Base-by-base conservation (phyloP, 345 rosid species). In the Eucalyptus rudis region DNA sequence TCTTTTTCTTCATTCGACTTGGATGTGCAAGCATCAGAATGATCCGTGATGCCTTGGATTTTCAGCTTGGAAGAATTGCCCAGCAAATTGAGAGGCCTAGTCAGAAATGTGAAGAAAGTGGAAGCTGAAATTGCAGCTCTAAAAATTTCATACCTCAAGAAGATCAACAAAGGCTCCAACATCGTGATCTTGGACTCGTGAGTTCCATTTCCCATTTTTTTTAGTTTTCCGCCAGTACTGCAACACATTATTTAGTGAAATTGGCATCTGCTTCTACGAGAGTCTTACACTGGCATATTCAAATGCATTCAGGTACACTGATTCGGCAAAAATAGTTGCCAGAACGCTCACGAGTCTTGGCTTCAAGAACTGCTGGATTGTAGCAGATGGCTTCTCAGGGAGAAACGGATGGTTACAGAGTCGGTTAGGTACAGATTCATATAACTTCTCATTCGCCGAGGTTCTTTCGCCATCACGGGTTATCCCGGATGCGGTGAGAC, bases 101-200 rank as follows among this genome's bases (percentile, higher is more conserved):
- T 97, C 80, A 93, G 96, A 91, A 95, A 89, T 87, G 90, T 92
- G 20, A 97, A 95, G 95, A 91, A 93, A 71, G 95, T 96, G 88
- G 99, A 97, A 94, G 98, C 98, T 80, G 99, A 97, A 87, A 93
- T 97, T 59, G 96, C 96, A 68, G 99, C 99, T 50, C 45, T 96
- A 86, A 97, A 97, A 95, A 95, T 97, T 88, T 95, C 99, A 10
- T 95, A 93, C 93, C 99, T 96, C 90, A 97, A 96, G 94, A 96
- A 88, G 92, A 86, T 97, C 87, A 96, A 93, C 94, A 97, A 95
- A 91, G 97, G 99, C 90, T 93, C 99, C 89, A 96, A 92, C 92
- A 91, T 97, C 64, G 93, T 96, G 49, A 95, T 97, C 91, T 86
- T 97, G 94, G 99, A 96, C 94, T 96, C 98, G 98, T 97, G 87